phyloP scores from a whole-genome alignment of 1,284 basidiomycete genomes.

The Anthracocystis walkeri region DNA sequence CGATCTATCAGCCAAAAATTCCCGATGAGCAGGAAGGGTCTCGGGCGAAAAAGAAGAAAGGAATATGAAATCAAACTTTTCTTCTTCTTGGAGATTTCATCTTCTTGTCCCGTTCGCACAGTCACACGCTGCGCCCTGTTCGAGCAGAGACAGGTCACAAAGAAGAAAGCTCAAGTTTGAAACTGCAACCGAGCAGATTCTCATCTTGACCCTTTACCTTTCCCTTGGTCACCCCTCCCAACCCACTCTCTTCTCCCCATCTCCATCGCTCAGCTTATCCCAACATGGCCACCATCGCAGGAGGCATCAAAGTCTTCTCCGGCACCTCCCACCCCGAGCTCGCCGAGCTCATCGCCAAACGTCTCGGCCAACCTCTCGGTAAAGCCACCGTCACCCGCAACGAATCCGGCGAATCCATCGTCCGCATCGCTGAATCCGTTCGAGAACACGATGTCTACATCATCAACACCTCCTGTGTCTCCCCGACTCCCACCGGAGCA shows the following conservation, averaged over 20 bases:
- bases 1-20: neutral
- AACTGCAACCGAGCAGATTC: neutral
- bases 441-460: slow-evolving; percentile 99
- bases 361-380: slow-evolving; percentile 65
- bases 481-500: slow-evolving; percentile 67
- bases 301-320: slow-evolving; percentile 53
- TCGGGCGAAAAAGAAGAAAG: slow-evolving; percentile 2
- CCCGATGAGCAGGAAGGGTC: slow-evolving; percentile 4
- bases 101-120: neutral
- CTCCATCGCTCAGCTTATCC: neutral
- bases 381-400: slow-evolving; percentile 82
- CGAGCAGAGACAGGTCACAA: neutral
- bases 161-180: slow-evolving; percentile 1
- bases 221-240: slow-evolving; percentile 22
- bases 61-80: slow-evolving; percentile 22
- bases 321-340: slow-evolving; percentile 83
- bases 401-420: slow-evolving; percentile 90
- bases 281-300: slow-evolving; percentile 29
- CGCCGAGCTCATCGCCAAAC: slow-evolving; percentile 90
- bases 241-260: neutral
- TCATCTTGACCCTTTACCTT: slow-evolving; percentile 26
- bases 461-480: slow-evolving; percentile 90
- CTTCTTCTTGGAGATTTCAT: slow-evolving; percentile 1
- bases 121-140: slow-evolving; percentile 1
- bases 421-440: slow-evolving; percentile 93